A percentile compares a stretch with the other conserved stretches of the same genome.
Conservation (phyloP, 108 stramenopile species). For the Schizochytrium sp. region DNA sequence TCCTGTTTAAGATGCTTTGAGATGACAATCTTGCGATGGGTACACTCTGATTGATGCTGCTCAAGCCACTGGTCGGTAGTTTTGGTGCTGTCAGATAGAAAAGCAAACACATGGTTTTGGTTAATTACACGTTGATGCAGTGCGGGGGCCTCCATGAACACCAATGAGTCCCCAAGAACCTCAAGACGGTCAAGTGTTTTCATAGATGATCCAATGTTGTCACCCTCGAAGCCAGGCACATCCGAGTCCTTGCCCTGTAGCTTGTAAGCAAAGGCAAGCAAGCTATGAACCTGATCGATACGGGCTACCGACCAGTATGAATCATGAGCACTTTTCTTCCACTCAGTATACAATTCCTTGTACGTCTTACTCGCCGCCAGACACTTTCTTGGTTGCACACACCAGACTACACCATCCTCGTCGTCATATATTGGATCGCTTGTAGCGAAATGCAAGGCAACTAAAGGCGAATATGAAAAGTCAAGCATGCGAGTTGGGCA, state of each 20-base stretch:
- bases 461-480: constrained; percentile 23
- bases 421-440: constrained; percentile 45
- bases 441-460: constrained; percentile 24
- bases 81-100: background rate
- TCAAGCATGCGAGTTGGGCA: constrained; percentile 53
- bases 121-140: constrained; percentile 55
- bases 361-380: background rate
- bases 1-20: constrained; percentile 15
- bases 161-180: constrained; percentile 46
- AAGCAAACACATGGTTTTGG: constrained; percentile 57
- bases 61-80: constrained; percentile 50
- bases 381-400: constrained; percentile 41
- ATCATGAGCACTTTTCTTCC: background rate
- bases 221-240: background rate
- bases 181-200: background rate
- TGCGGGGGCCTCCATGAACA: constrained; percentile 49
- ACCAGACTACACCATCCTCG: constrained; percentile 39
- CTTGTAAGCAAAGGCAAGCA: background rate
- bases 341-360: background rate
- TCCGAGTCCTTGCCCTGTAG: background rate
- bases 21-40: constrained; percentile 36
- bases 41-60: background rate
- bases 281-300: constrained; percentile 27
- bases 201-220: background rate
- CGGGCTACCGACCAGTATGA: constrained; percentile 33